Evolutionary conservation across 148 eudicot genomes (phyloP).

Genomic region (Chenopodium formosanum): DNA sequence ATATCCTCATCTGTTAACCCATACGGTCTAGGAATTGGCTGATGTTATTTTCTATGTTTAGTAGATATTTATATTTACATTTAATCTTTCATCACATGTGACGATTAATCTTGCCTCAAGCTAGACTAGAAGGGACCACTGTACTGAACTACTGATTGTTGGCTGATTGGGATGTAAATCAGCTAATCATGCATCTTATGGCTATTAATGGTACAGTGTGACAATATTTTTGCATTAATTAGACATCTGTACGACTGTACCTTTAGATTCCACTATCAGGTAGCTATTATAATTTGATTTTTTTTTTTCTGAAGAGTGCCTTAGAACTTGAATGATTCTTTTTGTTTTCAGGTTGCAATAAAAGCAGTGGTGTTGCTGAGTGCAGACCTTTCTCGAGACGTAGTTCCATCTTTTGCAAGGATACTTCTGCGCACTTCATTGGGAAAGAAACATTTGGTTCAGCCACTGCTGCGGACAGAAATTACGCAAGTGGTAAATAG

Average conservation of each 20-base stretch:
- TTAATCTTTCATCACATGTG: not conserved
- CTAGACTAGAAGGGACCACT: not conserved
- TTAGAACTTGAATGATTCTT: not conserved
- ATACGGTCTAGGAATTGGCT: not conserved
- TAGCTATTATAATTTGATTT: not conserved
- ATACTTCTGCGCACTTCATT: conserved; percentile 82
- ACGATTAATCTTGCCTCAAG: not conserved
- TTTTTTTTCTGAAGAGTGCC: no score
- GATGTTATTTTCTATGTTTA: not conserved
- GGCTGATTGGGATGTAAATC: no score
- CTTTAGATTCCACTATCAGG: not conserved
- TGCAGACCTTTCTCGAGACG: conserved; percentile 83
- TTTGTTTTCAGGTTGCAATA: conserved; percentile 52
- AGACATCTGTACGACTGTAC: not conserved
- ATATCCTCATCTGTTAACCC: not conserved
- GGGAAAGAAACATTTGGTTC: conserved; percentile 86
- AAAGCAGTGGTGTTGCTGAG: conserved; percentile 75
- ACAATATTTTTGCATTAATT: not conserved
- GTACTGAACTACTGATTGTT: not conserved
- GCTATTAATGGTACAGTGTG: not conserved
- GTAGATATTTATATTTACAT: no score
- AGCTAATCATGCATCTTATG: no score
- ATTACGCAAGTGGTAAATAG: conserved; percentile 93
- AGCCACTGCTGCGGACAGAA: conserved; percentile 86
- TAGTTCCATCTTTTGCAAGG: conserved; percentile 90